These are phyloP conservation scores for Asterionellopsis glacialis DNA, from an alignment of 108 stramenopile species.

Conservation along the genomic window DNA sequence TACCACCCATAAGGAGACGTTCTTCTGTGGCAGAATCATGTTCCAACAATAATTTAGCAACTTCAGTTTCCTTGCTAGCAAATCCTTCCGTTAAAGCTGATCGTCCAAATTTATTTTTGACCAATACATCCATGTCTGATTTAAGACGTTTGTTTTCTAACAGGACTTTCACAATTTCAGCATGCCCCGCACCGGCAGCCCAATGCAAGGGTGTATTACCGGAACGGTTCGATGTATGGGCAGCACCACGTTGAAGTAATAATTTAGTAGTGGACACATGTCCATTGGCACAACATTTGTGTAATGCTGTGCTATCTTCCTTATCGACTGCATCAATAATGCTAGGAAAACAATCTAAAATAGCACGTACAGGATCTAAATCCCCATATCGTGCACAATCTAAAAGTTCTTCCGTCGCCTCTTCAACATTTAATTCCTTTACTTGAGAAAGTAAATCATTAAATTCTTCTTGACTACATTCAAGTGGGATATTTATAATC, in stretches of 20 bases:
- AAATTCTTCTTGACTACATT: conserved; percentile 32
- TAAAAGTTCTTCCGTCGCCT: conserved; percentile 52
- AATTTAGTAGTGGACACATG: conserved; percentile 44
- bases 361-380: conserved; percentile 58
- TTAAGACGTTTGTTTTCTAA: conserved; percentile 29
- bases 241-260: conserved; percentile 32
- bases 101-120: conserved; percentile 72
- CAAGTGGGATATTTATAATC: conserved; percentile 23
- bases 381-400: conserved; percentile 80
- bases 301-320: conserved; percentile 60
- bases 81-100: conserved; percentile 87
- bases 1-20: conserved; percentile 48
- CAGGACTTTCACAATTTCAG: conserved; percentile 40
- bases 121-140: conserved; percentile 58
- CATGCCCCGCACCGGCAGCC: conserved; percentile 74
- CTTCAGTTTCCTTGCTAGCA: conserved; percentile 49
- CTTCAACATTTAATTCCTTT: conserved; percentile 31
- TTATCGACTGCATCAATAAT: conserved; percentile 24
- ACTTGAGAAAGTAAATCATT: conserved; percentile 28
- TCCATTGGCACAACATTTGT: conserved; percentile 81
- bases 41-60: conserved; percentile 67
- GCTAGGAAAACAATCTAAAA: conserved; percentile 32
- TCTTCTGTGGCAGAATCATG: conserved; percentile 87
- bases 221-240: conserved; percentile 36
- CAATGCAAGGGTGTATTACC: conserved; percentile 87